Evolutionary conservation across 352 stramenopile species (phyloP), one percentile per base, ranked within the genome.

Genomic region (Phytophthora pseudosyringae): DNA sequence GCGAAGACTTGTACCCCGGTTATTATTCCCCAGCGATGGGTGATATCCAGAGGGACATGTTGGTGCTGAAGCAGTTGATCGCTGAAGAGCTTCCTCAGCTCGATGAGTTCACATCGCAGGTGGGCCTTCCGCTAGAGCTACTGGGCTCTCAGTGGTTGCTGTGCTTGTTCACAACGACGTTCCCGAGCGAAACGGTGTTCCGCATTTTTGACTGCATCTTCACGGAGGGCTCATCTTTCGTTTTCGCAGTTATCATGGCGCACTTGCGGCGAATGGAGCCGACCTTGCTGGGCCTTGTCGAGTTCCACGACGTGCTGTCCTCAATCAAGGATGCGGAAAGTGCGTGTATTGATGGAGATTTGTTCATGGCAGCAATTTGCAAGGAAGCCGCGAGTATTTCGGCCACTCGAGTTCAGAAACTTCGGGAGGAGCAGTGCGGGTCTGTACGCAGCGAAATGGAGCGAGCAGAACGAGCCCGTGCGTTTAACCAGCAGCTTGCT

Each of bases 111-210:
- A 88, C 90, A 2, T 64, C 75, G 10, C 72, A 93, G 21, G 69
- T 95, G 35, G 87, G 87, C 3, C 71, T 96, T 18, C 90, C 88
- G n/a, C 73, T 97, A 12, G 86, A 97, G 55, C 72, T 96, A 3
- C 60, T 97, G 4, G 91, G 90, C 3, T 94, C 88, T 7, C 89
- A 97, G 78, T 97, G 91, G 91, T 73, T 97, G 16, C 47, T 97
- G 8, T 97, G 91, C 55, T 63, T 97, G 15, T 97, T 97, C 70
- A 93, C 94, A 5, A 97, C 91, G 16, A 97, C 88, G 2, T 93
- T 97, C 21, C 88, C 87, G 4, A 84, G 85, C 33, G 89, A 96
- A 63, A 97, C 87, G 0, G 86, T 87, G 18, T 91, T 95, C 38
- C 85, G 90, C 32, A 88, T 97, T 56, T 95, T 95, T 64, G 90